Evolutionary conservation across 805 yeast species (phyloP).

Genomic region (Saccharomycopsis sp.): DNA sequence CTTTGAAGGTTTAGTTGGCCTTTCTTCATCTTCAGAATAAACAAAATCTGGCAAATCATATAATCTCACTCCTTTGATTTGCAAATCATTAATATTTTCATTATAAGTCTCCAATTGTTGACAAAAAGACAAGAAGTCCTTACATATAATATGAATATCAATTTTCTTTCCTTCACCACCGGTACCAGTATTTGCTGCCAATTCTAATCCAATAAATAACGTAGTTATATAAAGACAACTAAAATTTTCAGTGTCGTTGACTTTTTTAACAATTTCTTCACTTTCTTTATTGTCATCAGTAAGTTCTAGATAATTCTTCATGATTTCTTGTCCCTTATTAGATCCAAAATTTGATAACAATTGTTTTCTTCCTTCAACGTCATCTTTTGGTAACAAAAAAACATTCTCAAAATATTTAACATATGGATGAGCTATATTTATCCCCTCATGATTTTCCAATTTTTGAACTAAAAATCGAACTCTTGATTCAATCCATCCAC

Average conservation of each 20-base stretch:
- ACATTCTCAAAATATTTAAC: slow-evolving; percentile 64
- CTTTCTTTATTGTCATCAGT: slow-evolving; percentile 33
- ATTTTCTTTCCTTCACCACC: slow-evolving; percentile 53
- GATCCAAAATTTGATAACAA: slow-evolving; percentile 61
- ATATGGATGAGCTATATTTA: slow-evolving; percentile 84
- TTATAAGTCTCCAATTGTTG: slow-evolving; percentile 65
- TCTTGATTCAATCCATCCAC: slow-evolving; percentile 88
- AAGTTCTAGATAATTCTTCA: slow-evolving; percentile 30
- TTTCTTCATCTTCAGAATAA: slow-evolving; percentile 62
- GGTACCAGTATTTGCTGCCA: slow-evolving; percentile 25
- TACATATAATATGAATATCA: slow-evolving; percentile 84
- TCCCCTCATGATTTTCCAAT: slow-evolving; percentile 69
- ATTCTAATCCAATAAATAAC: slow-evolving; percentile 71
- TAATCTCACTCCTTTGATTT: slow-evolving; percentile 66
- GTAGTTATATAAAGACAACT: slow-evolving; percentile 38
- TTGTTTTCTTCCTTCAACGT: slow-evolving; percentile 48
- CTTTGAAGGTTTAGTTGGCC: slow-evolving; percentile 56
- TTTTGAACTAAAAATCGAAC: slow-evolving; percentile 75
- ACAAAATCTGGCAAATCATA: slow-evolving; percentile 83
- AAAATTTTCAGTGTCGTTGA: slow-evolving; percentile 16
- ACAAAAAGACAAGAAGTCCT: slow-evolving; percentile 79
- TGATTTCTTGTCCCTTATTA: slow-evolving; percentile 42
- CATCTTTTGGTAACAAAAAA: slow-evolving; percentile 34
- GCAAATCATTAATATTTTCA: slow-evolving; percentile 43
- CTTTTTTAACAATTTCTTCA: slow-evolving; percentile 26